A percentile compares a stretch with the other conserved stretches of the same genome.
These are phyloP conservation scores for Russula sp. DNA, from an alignment of 768 basidiomycete genomes.

Conservation along the genomic window DNA sequence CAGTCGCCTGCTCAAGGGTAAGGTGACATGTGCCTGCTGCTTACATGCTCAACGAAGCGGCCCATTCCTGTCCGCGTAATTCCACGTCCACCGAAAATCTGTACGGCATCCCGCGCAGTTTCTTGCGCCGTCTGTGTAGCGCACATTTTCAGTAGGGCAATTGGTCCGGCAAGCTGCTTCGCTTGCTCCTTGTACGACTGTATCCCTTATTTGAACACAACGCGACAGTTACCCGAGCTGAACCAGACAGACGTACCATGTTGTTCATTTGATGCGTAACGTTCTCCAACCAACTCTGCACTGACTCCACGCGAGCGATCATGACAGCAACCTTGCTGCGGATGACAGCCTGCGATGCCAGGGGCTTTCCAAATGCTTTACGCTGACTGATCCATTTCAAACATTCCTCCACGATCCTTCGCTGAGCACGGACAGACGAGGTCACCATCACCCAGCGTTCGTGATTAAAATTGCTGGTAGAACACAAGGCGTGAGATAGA, in stretches of 20 bases:
- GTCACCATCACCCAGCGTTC: constrained; percentile 92
- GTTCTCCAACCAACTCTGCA: constrained; percentile 82
- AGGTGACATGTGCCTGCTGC: constrained; percentile 22
- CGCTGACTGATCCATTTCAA: constrained; percentile 87
- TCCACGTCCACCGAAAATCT: constrained; percentile 82
- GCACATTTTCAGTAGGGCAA: constrained; percentile 75
- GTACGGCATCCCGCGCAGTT: constrained; percentile 76
- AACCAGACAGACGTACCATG: constrained; percentile 44
- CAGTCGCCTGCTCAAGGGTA: neutral
- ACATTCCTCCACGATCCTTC: constrained; percentile 74
- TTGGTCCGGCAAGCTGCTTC: constrained; percentile 65
- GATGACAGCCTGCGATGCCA: constrained; percentile 80
- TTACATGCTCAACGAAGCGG: constrained; percentile 60
- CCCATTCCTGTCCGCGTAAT: constrained; percentile 82
- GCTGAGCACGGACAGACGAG: constrained; percentile 54
- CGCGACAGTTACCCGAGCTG: neutral
- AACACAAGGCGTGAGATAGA: neutral
- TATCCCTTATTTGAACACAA: constrained; percentile 22
- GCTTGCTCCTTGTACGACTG: constrained; percentile 69
- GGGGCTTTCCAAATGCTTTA: constrained; percentile 85
- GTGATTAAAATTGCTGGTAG: constrained; percentile 82
- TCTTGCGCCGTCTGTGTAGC: constrained; percentile 70
- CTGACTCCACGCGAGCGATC: constrained; percentile 78
- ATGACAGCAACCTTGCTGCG: constrained; percentile 82
- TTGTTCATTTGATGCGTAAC: constrained; percentile 84